These are phyloP conservation scores for Allantophomopsis lycopodina DNA, from an alignment of 2,329 filamentous ascomycete species.

Conservation along the genomic window DNA sequence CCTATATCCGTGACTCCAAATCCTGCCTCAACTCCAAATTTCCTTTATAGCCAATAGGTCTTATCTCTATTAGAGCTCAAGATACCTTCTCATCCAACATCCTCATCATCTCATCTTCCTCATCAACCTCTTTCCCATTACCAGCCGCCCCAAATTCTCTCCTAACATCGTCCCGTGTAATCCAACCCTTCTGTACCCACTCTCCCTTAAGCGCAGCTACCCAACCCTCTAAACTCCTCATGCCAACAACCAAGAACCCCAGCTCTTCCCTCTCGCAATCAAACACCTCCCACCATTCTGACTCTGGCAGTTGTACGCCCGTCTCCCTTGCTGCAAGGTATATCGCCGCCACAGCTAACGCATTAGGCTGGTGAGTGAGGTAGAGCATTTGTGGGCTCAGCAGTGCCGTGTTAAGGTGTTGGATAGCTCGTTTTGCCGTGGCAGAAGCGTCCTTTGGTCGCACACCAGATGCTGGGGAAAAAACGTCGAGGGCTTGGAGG, in stretches of 20 bases:
- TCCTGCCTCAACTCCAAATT: no score
- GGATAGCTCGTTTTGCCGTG: slow-evolving; percentile 51
- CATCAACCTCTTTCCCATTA: slow-evolving; percentile 3
- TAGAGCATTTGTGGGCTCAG: slow-evolving; percentile 82
- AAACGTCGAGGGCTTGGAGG: slow-evolving; percentile 72
- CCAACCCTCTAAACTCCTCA: slow-evolving; percentile 63
- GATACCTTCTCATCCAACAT: slow-evolving; percentile 6
- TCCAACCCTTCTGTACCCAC: slow-evolving; percentile 11
- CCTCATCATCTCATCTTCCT: slow-evolving; percentile 13
- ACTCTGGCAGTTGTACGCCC: slow-evolving; percentile 64
- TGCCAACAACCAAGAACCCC: slow-evolving; percentile 78
- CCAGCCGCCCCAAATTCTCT: slow-evolving; percentile 9
- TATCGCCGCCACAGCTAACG: slow-evolving; percentile 75
- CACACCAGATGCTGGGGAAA: slow-evolving; percentile 20
- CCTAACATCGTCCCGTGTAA: slow-evolving; percentile 10
- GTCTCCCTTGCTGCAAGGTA: slow-evolving; percentile 77
- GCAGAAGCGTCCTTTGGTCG: neutral
- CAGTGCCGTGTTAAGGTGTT: slow-evolving; percentile 75
- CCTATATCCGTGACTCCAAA: no score
- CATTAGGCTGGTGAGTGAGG: slow-evolving; percentile 79
- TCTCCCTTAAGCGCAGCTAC: slow-evolving; percentile 8
- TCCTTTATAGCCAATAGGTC: no score
- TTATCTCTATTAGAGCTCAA: neutral
- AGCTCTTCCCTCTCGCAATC: slow-evolving; percentile 91
- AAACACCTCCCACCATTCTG: slow-evolving; percentile 96